Base-by-base conservation (phyloP, 345 rosid genomes). In the Fremontodendron californicum region DNA sequence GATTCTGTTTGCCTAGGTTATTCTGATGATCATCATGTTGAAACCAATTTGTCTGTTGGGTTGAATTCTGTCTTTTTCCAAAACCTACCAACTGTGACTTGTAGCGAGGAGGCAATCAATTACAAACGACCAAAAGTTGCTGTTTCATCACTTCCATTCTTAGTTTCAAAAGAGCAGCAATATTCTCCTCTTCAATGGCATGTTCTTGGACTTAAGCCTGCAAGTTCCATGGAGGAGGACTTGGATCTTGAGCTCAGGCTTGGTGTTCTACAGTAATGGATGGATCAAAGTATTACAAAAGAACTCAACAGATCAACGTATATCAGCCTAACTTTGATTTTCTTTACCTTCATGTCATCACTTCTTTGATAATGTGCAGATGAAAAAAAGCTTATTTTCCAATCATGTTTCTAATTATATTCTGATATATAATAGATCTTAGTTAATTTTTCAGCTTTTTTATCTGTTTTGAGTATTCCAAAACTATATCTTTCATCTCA, bases 221-320 rank as follows among this genome's bases (percentile, higher is more conserved):
- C 74, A 35, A 39, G 11, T 52, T 80, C 86, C 80, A 75, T 77
- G 67, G 91, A 90, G 67, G 91, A 90, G 12, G 93, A 85, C 49
- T 78, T 93, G 85, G 97, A 93, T 87, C 98, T 93, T 82, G 98
- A 93, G 88, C 94, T 93, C 76, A 86, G 95, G 88, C 94, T 93
- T 78, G 97, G 98, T 55, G 69, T 85, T 72, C 82, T 82, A n/a
- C 80, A 86, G 78, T 82, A 81, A 15, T 61, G n/a, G 9, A 57
- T 23, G 62, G 62, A 21, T 23, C 1, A 3, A 9, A 21, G 13
- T 57, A n/a, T 3, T 9, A 6, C 33, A 5, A 60, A 2, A 25
- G 35, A 52, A 19, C 25, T 52, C 57, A 51, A 19, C 23, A 51
- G 23, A 51, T 6, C 25, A 39, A 45, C 7, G 18, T 69, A n/a